phyloP scores from a whole-genome alignment of 352 stramenopile genomes.

The Pythium folliculosum region DNA sequence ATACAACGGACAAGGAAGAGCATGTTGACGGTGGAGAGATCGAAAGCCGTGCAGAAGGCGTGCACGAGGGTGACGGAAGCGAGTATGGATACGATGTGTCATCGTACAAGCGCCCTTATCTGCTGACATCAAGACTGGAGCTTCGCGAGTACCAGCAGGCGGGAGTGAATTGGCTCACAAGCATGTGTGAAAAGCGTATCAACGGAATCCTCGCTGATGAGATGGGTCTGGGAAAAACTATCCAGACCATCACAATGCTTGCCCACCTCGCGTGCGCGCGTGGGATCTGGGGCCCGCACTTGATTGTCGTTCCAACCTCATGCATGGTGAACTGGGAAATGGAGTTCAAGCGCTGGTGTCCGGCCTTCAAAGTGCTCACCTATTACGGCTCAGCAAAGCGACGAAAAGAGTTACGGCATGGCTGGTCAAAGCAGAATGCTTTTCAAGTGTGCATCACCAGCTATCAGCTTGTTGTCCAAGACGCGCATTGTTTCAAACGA shows the following conservation, averaged over 20 bases:
- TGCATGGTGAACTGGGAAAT: slow-evolving; percentile 99
- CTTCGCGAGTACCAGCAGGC: slow-evolving; percentile 81
- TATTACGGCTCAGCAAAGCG: slow-evolving; percentile 98
- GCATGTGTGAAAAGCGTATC: slow-evolving; percentile 95
- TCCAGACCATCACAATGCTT: slow-evolving; percentile 99
- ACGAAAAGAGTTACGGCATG: slow-evolving; percentile 87
- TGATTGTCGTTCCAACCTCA: slow-evolving; percentile 98
- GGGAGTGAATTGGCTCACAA: slow-evolving; percentile 98
- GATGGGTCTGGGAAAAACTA: slow-evolving; percentile 95
- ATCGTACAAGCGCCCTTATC: slow-evolving; percentile 59
- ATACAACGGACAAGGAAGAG: slow-evolving; percentile 24
- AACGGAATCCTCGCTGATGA: slow-evolving; percentile 99
- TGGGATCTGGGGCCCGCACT: slow-evolving; percentile 97
- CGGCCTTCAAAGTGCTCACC: slow-evolving; percentile 97
- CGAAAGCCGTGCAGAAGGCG: not conserved
- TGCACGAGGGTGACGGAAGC: slow-evolving; percentile 1
- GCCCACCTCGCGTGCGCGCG: slow-evolving; percentile 91
- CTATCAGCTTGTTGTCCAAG: slow-evolving; percentile 98
- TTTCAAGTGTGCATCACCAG: slow-evolving; percentile 99
- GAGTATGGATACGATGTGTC: not conserved
- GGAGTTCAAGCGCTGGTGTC: slow-evolving; percentile 98
- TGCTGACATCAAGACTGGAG: slow-evolving; percentile 66
- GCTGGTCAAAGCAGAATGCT: slow-evolving; percentile 96
- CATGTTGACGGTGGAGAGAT: slow-evolving; percentile 1
- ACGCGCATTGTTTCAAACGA: slow-evolving; percentile 96